Base-by-base conservation (phyloP, 192 early-diverging fungal genomes). In the Backusella circina region DNA sequence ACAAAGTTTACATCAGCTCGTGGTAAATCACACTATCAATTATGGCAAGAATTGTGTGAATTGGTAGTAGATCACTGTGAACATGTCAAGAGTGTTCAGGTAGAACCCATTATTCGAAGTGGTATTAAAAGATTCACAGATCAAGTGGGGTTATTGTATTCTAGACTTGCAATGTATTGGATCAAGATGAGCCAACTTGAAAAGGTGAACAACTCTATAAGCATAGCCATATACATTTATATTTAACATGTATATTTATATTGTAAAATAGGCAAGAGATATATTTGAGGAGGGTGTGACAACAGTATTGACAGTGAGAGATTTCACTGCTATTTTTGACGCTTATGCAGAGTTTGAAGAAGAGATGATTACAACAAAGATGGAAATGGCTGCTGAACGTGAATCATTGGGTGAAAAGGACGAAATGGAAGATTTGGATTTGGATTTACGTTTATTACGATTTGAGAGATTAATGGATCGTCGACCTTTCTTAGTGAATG, bases 271-370 rank as follows among this genome's bases (percentile, higher is more conserved):
- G 69, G 97, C 98, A 3, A 82, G 97, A 13, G 97, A 97, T 80
- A 91, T 99, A 1, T 99, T 92, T 75, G 98, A 99, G 81, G 95
- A 99, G 82, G 97, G 92, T 0, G 82, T 99, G 71, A 81, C 78
- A 1, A 85, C 82, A 0, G 97, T 97, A 1, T 85, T 80, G 74
- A 97, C 92, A 0, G 93, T 98, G 39, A 88, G 92, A 10, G 97
- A 98, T 79, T 99, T 99, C 74, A 91, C 95, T 0, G 88, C 93
- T 74, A 92, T 99, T 74, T 99, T 99, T 87, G 96, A 99, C 75
- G 92, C 96, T 1, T 99, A 98, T 78, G 94, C 95, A 12, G 91
- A 97, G 67, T 92, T 97, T 72, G 95, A 96, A 73, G 96, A 98
- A 78, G 83, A 85, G 15, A 86, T 93, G 38, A 90, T 98, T 35